Base-by-base conservation (phyloP, 2,329 filamentous ascomycete species). In the Alternaria arbusti region DNA sequence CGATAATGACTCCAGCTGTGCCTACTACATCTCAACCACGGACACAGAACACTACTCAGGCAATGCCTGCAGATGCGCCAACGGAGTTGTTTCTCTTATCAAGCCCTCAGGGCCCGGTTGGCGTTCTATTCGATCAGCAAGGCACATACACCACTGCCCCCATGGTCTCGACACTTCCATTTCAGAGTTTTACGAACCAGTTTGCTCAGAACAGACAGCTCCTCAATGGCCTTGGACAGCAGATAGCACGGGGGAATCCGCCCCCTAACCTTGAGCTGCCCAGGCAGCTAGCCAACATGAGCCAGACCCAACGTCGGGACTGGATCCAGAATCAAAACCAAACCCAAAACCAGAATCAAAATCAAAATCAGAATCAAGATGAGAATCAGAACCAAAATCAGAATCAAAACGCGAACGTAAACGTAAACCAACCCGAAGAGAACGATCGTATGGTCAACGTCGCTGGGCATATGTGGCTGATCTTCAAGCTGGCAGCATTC, bases 401-500 rank as follows among this genome's bases (percentile, higher is more conserved):
- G 25, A 60, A 65, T 23, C 57, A 57, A 12, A 62, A 69, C 17
- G 49, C 36, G 30, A 63, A 64, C 10, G 63, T 22, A n/a, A 61
- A 63, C 23, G 62, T 50, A 15, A 63, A 66, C 10, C 65, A 66
- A 10, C 65, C 64, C 12, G 66, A 61, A 30, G 68, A 74, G 5
- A 69, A 75, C 22, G 75, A 77, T 45, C 74, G 73, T 3, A 46
- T 76, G 8, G 68, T 57, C 30, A 71, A 74, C 25, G 58, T 77
- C 13, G 74, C 70, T 1, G 73, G 71, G 17, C 83, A 85, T 25
- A 67, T 85, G 23, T 90, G 88, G 88, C 82, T 89, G 3, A 83
- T 89, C 23, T 77, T 88, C 52, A 84, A 88, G 10, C 75, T 89
- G 20, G 84, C 86, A 61, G 84, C 86, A 61, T 87, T 89, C 70